These are phyloP conservation scores for Pythium graminicola DNA, from an alignment of 352 stramenopile genomes.

Conservation along the genomic window DNA sequence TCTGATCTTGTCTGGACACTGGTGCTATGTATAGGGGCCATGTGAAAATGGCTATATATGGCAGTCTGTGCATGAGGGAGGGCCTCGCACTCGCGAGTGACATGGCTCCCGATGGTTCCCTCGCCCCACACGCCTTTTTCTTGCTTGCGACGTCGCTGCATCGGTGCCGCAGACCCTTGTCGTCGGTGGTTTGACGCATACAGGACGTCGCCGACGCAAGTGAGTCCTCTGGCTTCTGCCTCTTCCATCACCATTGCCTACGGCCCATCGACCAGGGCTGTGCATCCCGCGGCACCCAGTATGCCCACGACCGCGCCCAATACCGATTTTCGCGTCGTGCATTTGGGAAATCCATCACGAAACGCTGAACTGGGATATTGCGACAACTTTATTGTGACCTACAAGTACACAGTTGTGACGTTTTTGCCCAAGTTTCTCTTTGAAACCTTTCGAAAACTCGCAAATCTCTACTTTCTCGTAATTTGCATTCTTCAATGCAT, in stretches of 20 bases:
- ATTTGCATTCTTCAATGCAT: conserved; percentile 86
- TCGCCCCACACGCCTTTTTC: conserved; percentile 1
- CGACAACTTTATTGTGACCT: conserved; percentile 86
- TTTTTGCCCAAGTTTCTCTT: conserved; percentile 88
- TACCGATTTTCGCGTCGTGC: conserved; percentile 48
- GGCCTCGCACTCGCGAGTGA: background rate
- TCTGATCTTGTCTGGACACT: too few species aligned
- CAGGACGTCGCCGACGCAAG: conserved; percentile 6
- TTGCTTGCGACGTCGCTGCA: background rate
- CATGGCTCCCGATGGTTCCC: background rate
- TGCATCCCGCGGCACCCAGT: background rate
- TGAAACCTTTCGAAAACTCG: conserved; percentile 85
- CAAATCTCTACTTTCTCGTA: conserved; percentile 93
- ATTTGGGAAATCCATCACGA: conserved; percentile 45
- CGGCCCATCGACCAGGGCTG: background rate
- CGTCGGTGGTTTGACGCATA: conserved; percentile 2
- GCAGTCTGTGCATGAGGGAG: background rate
- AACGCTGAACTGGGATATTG: conserved; percentile 63
- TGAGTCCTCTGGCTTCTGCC: conserved; percentile 1
- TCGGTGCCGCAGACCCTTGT: background rate
- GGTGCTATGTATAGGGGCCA: too few species aligned
- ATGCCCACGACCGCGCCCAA: conserved; percentile 17
- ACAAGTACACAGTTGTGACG: conserved; percentile 84
- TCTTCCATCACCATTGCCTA: background rate
- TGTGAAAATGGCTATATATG: too few species aligned